A percentile compares a stretch with the other conserved stretches of the same genome.
phyloP scores from a whole-genome alignment of 768 basidiomycete genomes.

The Suillus alpinus region DNA sequence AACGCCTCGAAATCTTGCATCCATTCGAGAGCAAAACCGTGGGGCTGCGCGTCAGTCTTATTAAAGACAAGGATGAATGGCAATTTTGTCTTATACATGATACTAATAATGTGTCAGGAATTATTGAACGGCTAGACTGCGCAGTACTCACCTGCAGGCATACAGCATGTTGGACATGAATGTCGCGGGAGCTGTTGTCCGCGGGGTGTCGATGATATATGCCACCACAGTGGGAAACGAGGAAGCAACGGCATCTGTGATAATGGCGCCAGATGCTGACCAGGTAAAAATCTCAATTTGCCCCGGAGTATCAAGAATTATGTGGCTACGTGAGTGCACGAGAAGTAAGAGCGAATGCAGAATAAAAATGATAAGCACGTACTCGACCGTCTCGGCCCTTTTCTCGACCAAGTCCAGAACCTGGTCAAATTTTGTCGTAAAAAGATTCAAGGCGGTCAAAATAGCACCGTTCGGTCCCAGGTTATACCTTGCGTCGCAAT shows the following conservation, averaged over 20 bases:
- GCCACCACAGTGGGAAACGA: slow-evolving; percentile 93
- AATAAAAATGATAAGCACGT: slow-evolving; percentile 29
- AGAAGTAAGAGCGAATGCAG: background rate
- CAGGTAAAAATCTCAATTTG: slow-evolving; percentile 99
- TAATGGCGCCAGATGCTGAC: slow-evolving; percentile 98
- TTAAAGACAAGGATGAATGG: slow-evolving; percentile 99
- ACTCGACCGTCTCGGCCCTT: slow-evolving; percentile 86
- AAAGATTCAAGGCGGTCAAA: slow-evolving; percentile 92
- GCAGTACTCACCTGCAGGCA: slow-evolving; percentile 77
- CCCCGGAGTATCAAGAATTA: slow-evolving; percentile 95
- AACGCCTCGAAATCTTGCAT: slow-evolving; percentile 98
- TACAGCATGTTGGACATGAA: slow-evolving; percentile 99
- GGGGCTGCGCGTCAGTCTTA: slow-evolving; percentile 91
- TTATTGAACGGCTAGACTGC: slow-evolving; percentile 4
- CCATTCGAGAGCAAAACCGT: slow-evolving; percentile 94
- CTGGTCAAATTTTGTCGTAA: slow-evolving; percentile 99
- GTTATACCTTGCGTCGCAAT: slow-evolving; percentile 72
- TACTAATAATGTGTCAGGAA: slow-evolving; percentile 44
- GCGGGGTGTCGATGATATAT: slow-evolving; percentile 95
- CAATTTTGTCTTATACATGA: slow-evolving; percentile 95
- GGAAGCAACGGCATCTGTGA: slow-evolving; percentile 94
- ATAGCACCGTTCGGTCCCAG: slow-evolving; percentile 98
- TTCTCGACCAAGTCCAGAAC: slow-evolving; percentile 91
- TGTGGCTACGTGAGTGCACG: slow-evolving; percentile 55
- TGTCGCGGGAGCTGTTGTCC: slow-evolving; percentile 91